Conservation (phyloP, 331 rosid species). For the Dryas integrifolia region DNA sequence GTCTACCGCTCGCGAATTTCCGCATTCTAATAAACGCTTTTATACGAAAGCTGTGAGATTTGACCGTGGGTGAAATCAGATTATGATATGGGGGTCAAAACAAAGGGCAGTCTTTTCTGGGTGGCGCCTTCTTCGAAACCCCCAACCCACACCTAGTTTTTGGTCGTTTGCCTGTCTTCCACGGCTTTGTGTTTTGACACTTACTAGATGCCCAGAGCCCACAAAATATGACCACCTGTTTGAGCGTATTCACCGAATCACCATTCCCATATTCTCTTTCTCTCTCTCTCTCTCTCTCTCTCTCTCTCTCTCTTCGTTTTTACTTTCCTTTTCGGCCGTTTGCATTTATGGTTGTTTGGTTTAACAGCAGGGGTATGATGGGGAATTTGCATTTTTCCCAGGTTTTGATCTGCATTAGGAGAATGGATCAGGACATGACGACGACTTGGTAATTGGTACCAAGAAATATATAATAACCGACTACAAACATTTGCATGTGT, state of each 20-base stretch:
- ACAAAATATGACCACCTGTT: not conserved
- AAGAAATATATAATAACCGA: no score
- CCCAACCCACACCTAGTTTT: not conserved
- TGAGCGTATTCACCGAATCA: not conserved
- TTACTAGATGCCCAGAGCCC: not conserved
- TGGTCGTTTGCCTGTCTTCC: not conserved
- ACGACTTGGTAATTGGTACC: no score
- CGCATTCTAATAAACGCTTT: conserved; percentile 35
- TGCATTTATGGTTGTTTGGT: not conserved
- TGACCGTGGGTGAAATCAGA: not conserved
- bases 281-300: not conserved
- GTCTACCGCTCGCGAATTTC: conserved; percentile 50
- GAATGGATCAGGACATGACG: no score
- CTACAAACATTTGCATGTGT: no score
- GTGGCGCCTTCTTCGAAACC: not conserved
- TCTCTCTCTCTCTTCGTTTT: no score
- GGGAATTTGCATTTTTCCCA: not conserved
- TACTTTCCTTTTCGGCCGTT: not conserved
- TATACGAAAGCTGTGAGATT: not conserved
- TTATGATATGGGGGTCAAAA: not conserved
- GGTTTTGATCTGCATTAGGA: no score
- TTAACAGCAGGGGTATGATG: not conserved
- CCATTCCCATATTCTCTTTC: no score
- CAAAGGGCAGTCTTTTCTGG: not conserved
- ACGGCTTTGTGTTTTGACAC: not conserved